Conservation (phyloP, 345 rosid genomes). For the Nephelium lappaceum region DNA sequence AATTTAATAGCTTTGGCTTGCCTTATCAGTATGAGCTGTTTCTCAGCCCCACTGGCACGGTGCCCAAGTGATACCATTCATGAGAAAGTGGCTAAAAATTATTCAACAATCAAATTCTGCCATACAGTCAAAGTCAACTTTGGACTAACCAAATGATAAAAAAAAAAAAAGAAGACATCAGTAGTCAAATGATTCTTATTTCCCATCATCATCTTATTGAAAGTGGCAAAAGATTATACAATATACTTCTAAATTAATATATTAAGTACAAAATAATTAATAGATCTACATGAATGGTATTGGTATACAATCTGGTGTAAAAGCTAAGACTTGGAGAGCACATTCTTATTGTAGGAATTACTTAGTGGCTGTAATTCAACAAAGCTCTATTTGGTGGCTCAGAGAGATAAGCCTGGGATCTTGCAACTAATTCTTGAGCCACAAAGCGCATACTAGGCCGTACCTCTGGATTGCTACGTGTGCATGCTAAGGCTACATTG, state of each 20-base stretch:
- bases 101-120: background rate
- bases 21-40: background rate
- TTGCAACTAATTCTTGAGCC: conserved; percentile 59
- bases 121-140: background rate
- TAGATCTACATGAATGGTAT: background rate
- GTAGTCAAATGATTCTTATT: background rate
- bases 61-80: too few relatives aligned
- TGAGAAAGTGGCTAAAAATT: background rate
- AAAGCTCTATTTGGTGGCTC: conserved; percentile 32
- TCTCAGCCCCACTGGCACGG: background rate
- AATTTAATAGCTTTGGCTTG: background rate
- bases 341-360: background rate
- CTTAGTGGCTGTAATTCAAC: background rate
- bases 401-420: conserved; percentile 32
- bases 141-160: background rate
- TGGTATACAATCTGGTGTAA: background rate
- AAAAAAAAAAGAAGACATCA: background rate
- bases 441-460: conserved; percentile 62
- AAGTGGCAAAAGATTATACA: background rate
- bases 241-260: background rate
- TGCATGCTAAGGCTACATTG: conserved; percentile 51
- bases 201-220: background rate
- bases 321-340: background rate
- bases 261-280: background rate
- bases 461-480: conserved; percentile 32